Evolutionary conservation across 1,284 basidiomycete genomes (phyloP).

Genomic region (Heterobasidion parviporum): DNA sequence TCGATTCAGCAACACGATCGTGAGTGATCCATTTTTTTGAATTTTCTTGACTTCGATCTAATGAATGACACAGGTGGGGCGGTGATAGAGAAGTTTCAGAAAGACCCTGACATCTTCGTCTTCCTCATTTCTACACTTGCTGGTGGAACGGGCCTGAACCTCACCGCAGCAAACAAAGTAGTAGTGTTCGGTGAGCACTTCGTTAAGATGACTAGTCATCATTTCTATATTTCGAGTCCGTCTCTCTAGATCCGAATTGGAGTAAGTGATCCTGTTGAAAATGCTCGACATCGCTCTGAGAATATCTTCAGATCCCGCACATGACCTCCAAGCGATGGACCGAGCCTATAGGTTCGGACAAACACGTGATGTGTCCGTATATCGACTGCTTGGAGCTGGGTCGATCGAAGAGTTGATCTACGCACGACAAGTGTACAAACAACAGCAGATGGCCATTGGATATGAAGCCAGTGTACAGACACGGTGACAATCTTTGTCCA

Average conservation of each 20-base stretch:
- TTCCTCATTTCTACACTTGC: conserved; percentile 78
- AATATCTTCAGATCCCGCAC: conserved; percentile 63
- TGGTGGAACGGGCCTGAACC: conserved; percentile 69
- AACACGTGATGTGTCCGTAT: conserved; percentile 78
- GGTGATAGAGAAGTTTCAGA: conserved; percentile 74
- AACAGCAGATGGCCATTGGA: conserved; percentile 83
- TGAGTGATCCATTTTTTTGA: conserved; percentile 24
- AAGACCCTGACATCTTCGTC: conserved; percentile 63
- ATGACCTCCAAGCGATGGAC: conserved; percentile 85
- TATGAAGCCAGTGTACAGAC: conserved; percentile 79
- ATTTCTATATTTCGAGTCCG: conserved; percentile 1
- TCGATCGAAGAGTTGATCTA: conserved; percentile 84
- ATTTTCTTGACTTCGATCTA: not conserved
- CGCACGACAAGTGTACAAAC: conserved; percentile 82
- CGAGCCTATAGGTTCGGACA: conserved; percentile 87
- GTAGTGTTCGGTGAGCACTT: conserved; percentile 67
- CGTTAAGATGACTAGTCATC: not conserved
- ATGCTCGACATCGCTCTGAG: not conserved
- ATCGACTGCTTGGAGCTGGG: conserved; percentile 77
- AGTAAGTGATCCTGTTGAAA: conserved; percentile 39
- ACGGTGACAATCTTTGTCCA: conserved; percentile 31
- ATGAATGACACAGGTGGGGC: conserved; percentile 52
- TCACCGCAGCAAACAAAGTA: conserved; percentile 76
- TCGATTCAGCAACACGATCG: conserved; percentile 55
- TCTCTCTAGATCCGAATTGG: conserved; percentile 72